Percentiles rank a stretch among this genome's conserved stretches.
phyloP scores from a whole-genome alignment of 768 basidiomycete species.

The Arthromyces matolae region DNA sequence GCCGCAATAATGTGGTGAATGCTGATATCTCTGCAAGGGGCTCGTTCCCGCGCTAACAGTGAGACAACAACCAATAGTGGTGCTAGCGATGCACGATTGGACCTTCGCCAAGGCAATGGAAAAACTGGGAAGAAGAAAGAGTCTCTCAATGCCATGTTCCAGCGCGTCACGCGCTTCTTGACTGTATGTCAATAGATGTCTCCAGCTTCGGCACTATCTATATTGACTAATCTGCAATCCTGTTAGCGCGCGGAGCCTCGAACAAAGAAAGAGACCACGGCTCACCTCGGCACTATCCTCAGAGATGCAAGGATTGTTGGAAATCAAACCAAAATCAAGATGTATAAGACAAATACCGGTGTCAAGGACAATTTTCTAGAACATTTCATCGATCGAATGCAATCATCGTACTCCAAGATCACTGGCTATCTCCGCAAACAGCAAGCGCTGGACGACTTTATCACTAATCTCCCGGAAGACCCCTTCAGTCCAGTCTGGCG shows the following conservation, averaged over 20 bases:
- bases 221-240: background rate
- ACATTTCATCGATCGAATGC: background rate
- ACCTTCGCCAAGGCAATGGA: background rate
- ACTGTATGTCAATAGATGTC: no score
- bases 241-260: background rate
- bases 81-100: background rate
- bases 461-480: conserved; percentile 21
- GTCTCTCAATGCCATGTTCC: background rate
- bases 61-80: background rate
- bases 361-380: background rate
- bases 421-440: no score
- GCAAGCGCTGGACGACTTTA: no score
- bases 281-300: no score
- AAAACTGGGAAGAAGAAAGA: background rate
- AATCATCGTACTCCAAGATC: no score
- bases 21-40: no score
- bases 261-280: background rate
- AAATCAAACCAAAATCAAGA: background rate
- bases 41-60: background rate
- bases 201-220: background rate
- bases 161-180: background rate
- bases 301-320: background rate
- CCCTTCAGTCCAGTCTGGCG: conserved; percentile 33
- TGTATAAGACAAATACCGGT: background rate
- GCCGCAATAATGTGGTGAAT: no score